Evolutionary conservation across 805 yeast species (phyloP), one percentile per base, ranked within the genome.

Genomic region (Candida tallmaniae): DNA sequence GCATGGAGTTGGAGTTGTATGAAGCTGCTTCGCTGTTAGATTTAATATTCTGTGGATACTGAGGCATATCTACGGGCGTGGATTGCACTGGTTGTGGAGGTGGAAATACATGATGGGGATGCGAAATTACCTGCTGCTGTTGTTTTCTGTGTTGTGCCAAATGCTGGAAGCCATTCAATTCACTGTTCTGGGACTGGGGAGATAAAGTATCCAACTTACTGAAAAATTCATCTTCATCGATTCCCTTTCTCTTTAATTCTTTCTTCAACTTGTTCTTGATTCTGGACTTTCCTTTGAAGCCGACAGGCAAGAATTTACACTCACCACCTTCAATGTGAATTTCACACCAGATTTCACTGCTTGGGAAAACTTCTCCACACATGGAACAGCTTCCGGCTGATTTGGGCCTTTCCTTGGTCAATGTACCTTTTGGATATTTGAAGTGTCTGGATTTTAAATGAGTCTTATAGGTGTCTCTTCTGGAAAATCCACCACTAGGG

Each of bases 401-500:
- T 32, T 50, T 52, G 13, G 56, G 47, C 32, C 80, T 50, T 31
- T 67, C 69, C 38, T 61, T 63, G 4, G 74, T 64, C 41, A 65
- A 65, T 10, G 74, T 71, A 4, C 79, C 80, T 24, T 72, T 63
- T 23, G 81, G 81, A 43, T 74, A 75, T 29, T 66, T 65, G 49
- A 75, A 75, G 50, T 75, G 81, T 36, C 76, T 56, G 6, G 78
- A 68, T 46, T 73, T 74, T 34, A 75, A 60, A 50, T 75, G 81
- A 2, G 77, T 75, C 45, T 74, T 73, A 51, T 71, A 73, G 5
- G 81, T 74, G 48, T 75, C 81, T 46, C 80, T 61, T 47, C 81
- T 60, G 5, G 80, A 72, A 45, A 75, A 75, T 4, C 77, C 78
- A 5, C 80, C 81, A 15, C 68, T 70, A 13, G 76, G 72, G 47